Conservation (phyloP, 2,329 filamentous ascomycete species). For the Endoconidiophora laricicola region DNA sequence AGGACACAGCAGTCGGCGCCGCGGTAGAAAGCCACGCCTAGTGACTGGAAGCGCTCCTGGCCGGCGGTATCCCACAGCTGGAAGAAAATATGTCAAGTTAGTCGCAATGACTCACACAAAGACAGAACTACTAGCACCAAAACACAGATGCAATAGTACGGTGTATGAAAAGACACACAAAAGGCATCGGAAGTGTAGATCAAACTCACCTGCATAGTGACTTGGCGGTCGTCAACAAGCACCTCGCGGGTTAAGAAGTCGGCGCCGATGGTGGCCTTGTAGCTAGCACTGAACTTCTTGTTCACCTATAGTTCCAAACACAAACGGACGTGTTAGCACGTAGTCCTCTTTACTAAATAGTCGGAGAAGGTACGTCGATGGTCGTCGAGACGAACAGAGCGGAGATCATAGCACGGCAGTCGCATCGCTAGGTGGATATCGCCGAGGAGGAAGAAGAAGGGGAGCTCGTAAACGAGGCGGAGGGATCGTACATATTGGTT, state of each 20-base stretch:
- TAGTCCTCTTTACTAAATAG: neutral
- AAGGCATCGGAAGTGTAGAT: neutral
- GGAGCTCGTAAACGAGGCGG: constrained; percentile 3
- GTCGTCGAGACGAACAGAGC: too few relatives aligned
- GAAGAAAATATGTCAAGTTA: constrained; percentile 11
- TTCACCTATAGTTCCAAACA: constrained; percentile 56
- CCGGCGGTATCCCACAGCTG: constrained; percentile 96
- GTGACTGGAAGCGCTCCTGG: constrained; percentile 91
- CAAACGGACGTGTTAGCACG: too few relatives aligned
- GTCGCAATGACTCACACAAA: neutral
- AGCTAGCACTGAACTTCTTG: constrained; percentile 99
- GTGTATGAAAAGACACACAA: neutral
- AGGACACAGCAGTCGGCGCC: constrained; percentile 96
- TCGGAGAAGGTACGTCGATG: neutral
- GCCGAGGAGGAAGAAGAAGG: neutral
- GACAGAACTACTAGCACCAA: neutral
- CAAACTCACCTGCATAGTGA: constrained; percentile 75
- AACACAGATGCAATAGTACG: neutral
- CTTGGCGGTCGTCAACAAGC: constrained; percentile 85
- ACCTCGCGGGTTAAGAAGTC: constrained; percentile 98
- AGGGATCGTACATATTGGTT: constrained; percentile 88
- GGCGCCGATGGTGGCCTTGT: constrained; percentile 97
- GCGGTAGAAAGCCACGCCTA: constrained; percentile 93
- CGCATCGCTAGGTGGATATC: neutral
- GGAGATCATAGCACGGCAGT: neutral